Base-by-base conservation (phyloP, 768 basidiomycete genomes). In the Leccinum variicolor region DNA sequence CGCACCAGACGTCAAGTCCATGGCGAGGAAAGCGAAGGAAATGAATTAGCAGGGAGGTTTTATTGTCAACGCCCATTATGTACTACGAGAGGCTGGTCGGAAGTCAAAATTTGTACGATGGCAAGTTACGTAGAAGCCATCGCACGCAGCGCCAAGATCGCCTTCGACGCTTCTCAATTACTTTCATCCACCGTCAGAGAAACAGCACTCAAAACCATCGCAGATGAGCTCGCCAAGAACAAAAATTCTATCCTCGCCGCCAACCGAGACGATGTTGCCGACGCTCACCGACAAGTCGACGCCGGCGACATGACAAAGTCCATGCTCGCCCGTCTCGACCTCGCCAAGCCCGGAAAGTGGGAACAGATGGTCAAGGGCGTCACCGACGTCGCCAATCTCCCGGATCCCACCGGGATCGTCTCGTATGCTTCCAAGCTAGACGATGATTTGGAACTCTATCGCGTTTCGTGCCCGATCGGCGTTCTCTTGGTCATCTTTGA, bases 401-500 rank as follows among this genome's bases (percentile, higher is more conserved):
- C 87, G 0, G 90, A 94, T 70, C 96, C 97, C 3, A 94, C 87
- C 4, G 95, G 93, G 6, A 76, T 80, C 39, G 85, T 97, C 19
- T 83, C 89, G 0, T 98, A 97, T 71, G 94, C 97, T 1, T 85
- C 85, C n/a, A 83, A 92, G 66, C 78, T 99, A 34, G 94, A 94
- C 67, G 90, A 94, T 56, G 81, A 77, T 0, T 79, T 98, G 21
- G 91, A 97, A 62, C 81, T 99, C 3, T 93, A 96, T 74, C 86
- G 94, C 29, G 90, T 98, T 1, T 91, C 96, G 0, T 98, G 96
- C 68, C 95, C 97, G 0, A 95, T 99, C 61, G 97, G 97, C 21
- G 94, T 97, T 1, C 77, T 99, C 13, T 80, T 99, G 52, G 92
- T 98, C 60, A 96, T 99, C 59, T 99, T 99, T 65, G 97, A 98